These are phyloP conservation scores for Aspergillus melleus DNA, from an alignment of 2,329 filamentous ascomycete species.

Conservation along the genomic window DNA sequence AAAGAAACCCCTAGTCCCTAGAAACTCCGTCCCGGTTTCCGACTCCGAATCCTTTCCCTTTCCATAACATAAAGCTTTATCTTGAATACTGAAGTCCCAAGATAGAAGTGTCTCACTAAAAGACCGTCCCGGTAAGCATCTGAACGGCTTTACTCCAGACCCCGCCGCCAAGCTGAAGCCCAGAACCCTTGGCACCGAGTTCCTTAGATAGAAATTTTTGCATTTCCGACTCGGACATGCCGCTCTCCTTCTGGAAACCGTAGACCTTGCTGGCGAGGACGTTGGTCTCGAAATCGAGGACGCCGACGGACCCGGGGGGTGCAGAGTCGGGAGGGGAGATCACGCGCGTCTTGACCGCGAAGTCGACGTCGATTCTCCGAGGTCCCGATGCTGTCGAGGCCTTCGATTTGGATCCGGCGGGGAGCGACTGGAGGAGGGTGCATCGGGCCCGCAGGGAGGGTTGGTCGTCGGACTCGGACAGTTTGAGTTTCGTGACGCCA, in stretches of 20 bases:
- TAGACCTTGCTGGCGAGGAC: conserved; percentile 43
- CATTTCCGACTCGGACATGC: conserved; percentile 38
- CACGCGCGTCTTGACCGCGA: conserved; percentile 36
- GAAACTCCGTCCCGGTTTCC: conserved; percentile 1
- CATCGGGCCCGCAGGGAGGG: conserved; percentile 38
- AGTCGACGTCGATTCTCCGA: conserved; percentile 40
- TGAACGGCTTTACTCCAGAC: conserved; percentile 43
- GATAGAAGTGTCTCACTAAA: conserved; percentile 20
- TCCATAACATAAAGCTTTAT: no score
- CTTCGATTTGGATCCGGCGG: conserved; percentile 13
- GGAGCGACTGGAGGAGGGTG: conserved; percentile 34
- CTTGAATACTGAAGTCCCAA: not conserved
- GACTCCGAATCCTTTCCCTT: not conserved
- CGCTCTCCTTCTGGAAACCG: conserved; percentile 33
- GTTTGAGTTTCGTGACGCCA: conserved; percentile 43
- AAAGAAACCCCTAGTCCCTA: not conserved
- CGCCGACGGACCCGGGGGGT: conserved; percentile 22
- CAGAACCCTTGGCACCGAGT: conserved; percentile 18
- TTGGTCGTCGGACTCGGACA: conserved; percentile 28
- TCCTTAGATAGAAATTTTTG: conserved; percentile 34
- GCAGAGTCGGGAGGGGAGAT: conserved; percentile 12
- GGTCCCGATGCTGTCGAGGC: not conserved
- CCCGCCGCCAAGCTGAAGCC: conserved; percentile 34
- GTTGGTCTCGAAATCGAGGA: conserved; percentile 39
- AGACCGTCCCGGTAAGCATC: conserved; percentile 36